Base-by-base conservation (phyloP, 257 asterid genomes). In the Fraxinus excelsior region DNA sequence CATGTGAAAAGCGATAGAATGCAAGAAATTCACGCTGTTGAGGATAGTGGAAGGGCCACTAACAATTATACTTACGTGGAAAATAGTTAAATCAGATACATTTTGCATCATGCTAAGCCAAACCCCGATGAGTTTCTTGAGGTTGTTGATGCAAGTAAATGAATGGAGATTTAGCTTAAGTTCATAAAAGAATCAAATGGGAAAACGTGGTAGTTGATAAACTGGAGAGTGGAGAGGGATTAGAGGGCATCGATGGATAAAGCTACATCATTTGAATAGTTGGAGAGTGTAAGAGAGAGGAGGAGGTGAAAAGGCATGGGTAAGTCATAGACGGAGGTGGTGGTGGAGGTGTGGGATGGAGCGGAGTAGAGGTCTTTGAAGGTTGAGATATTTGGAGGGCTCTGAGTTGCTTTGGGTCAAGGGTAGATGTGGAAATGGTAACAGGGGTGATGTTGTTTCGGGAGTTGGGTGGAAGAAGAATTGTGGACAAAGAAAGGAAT, bases 261-360 rank as follows among this genome's bases (percentile, higher is more conserved):
- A 2, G 90, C 87, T 40, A 91, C 88, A 62, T 89, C 97, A 29
- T 85, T 94, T 4, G 98, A 88, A 90, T 97, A 96, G 87, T 96
- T 89, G 75, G 92, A 28, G 56, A 93, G 90, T 0, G 90, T 88
- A 73, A 96, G 95, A 13, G 97, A 90, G 85, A 88, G 18, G 82
- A 91, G 90, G 88, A 87, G 94, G 84, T 94, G 90, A 83, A 85
- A 91, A 37, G 98, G 99, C 75, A 77, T 11, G 81, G 90, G 19
- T 78, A 84, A 68, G 89, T 94, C 99, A 78, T 98, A 94, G 51
- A 82, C 70, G 77, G 84, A 73, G 58, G 84, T 58, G 90, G 2
- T 3, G 1, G 88, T 13, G 86, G 91, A 76, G 85, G 40, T 85
- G 76, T 74, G 88, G 37, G 79, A 84, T 42, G 82, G 80, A 1